Evolutionary conservation across 2,329 filamentous ascomycete species (phyloP).

Genomic region (Stachybotrys chlorohalonatus): DNA sequence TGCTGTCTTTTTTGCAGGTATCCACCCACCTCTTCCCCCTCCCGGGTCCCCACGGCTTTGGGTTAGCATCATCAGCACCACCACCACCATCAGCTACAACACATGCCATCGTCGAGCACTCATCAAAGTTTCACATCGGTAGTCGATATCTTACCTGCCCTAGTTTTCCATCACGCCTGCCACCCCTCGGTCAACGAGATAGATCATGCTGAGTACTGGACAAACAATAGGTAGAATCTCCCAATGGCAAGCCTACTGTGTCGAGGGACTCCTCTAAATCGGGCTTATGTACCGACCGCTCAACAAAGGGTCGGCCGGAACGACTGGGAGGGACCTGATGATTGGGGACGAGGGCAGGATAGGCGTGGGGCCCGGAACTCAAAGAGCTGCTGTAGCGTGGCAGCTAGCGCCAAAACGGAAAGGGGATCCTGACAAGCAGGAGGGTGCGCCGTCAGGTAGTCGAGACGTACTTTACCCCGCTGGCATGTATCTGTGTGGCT

Average conservation of each 20-base stretch:
- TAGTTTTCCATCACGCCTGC: neutral
- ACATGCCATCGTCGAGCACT: neutral
- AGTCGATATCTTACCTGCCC: neutral
- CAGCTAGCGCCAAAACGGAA: neutral
- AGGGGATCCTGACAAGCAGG: neutral
- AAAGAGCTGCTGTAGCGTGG: neutral
- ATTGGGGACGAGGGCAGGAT: neutral
- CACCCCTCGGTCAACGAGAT: neutral
- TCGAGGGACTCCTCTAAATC: neutral
- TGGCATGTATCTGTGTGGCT: slow-evolving; percentile 4
- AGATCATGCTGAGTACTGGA: neutral
- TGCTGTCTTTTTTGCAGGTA: too few species aligned
- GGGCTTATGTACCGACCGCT: too few species aligned
- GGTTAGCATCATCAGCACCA: neutral
- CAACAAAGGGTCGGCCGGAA: neutral
- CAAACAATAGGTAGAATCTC: too few species aligned
- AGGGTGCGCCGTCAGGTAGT: neutral
- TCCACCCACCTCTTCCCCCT: neutral
- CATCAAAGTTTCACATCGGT: neutral
- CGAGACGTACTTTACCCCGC: neutral
- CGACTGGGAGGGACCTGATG: neutral
- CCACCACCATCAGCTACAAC: neutral
- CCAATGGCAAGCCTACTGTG: neutral
- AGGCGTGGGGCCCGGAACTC: neutral
- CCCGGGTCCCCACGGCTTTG: neutral